Evolutionary conservation across 1,284 basidiomycete genomes (phyloP), one percentile per base, ranked within the genome.

Genomic region (Ustilago sp.): DNA sequence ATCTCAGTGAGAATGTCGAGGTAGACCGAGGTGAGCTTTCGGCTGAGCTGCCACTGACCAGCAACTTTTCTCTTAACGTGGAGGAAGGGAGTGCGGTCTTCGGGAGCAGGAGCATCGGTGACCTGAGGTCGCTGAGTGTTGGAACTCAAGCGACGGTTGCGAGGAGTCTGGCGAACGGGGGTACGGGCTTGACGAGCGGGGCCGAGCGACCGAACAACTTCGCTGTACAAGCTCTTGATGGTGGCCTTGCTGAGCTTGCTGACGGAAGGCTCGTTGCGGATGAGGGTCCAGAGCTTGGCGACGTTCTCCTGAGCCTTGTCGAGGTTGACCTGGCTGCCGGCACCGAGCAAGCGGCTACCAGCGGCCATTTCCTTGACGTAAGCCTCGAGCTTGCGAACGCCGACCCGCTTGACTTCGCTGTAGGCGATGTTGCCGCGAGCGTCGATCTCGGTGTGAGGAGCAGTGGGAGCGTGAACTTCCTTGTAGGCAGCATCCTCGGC

Each of bases 321-420:
- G 76, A 98, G 70, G 66, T 83, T 80, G 71, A 83, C 71, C 66
- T 83, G 86, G 67, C 56, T 77, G 60, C 77, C 59, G 32, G 72
- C 62, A 59, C 79, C 79, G 58, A 74, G 63, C 48, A 76, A 66
- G 91, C 86, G 92, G 85, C 95, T 94, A 19, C 94, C 94, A 69
- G 92, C 94, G 3, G 96, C 94, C 97, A 99, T 99, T 88, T 99
- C 95, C 86, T 95, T 93, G 79, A 98, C 95, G 83, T 99, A 99
- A 5, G 94, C 94, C 88, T 99, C 96, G 59, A 99, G 90, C 88
- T 98, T 98, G 85, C 96, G 92, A 52, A 98, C 96, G 69, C 94
- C 94, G 86, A 94, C 93, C 54, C 96, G 93, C 71, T 95, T 93
- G 72, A 98, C 92, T 87, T 99, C 96, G 11, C 92, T 91, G 88